phyloP scores from a whole-genome alignment of 2,329 filamentous ascomycete genomes.

The Xylariaceae sp. region DNA sequence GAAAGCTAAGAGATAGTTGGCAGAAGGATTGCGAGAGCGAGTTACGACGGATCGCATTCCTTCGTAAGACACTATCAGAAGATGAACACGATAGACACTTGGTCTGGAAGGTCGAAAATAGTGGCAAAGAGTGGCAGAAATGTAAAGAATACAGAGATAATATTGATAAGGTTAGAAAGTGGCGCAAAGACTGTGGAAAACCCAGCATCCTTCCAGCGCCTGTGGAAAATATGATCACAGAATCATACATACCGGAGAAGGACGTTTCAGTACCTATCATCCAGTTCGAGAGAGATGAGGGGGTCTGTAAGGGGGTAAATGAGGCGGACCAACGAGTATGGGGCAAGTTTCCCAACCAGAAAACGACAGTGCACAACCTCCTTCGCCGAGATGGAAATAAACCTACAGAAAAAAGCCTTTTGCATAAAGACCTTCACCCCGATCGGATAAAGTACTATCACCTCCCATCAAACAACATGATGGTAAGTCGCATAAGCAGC shows the following conservation, averaged over 20 bases:
- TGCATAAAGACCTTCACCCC: not conserved
- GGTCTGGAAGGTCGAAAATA: conserved; percentile 15
- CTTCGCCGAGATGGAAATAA: not conserved
- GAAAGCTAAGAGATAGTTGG: conserved; percentile 25
- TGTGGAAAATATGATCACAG: no score
- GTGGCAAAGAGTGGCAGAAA: conserved; percentile 5
- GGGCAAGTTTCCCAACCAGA: conserved; percentile 36
- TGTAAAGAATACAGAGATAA: not conserved
- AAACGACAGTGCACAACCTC: conserved; percentile 25
- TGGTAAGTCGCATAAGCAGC: no score
- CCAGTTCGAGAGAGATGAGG: conserved; percentile 17
- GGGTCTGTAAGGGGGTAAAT: not conserved
- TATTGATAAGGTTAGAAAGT: not conserved
- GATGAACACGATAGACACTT: conserved; percentile 29
- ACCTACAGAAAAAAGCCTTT: conserved; percentile 4
- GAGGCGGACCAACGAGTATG: conserved; percentile 1
- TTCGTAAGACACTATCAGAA: conserved; percentile 21
- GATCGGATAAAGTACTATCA: no score
- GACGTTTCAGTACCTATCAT: conserved; percentile 33
- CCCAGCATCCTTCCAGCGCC: no score
- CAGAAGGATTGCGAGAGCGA: conserved; percentile 24
- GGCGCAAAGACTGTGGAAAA: conserved; percentile 3
- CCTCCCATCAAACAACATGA: no score
- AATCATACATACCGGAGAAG: conserved; percentile 27
- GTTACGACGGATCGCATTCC: conserved; percentile 28